Evolutionary conservation across 495 filamentous ascomycete species (phyloP).

Genomic region (Pseudoneurospora amorphoporcata): DNA sequence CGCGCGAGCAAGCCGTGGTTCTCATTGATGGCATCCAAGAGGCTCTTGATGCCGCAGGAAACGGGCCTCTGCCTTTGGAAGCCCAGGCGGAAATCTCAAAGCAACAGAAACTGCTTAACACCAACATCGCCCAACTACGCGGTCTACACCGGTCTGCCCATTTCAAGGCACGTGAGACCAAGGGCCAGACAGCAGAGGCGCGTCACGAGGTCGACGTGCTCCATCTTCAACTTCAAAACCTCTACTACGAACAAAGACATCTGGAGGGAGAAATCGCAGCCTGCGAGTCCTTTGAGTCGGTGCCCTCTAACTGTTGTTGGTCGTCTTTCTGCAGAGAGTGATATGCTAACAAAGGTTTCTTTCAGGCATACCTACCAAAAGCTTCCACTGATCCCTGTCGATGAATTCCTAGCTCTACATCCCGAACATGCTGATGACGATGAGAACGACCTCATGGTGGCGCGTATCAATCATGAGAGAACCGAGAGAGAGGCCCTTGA

Average conservation of each 20-base stretch:
- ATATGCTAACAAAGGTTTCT: neutral
- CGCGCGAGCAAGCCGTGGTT: conserved; percentile 58
- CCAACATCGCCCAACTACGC: conserved; percentile 72
- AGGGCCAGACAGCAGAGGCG: conserved; percentile 73
- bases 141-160: conserved; percentile 72
- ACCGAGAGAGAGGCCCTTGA: conserved; percentile 78
- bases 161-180: conserved; percentile 74
- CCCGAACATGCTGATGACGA: conserved; percentile 61
- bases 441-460: conserved; percentile 76
- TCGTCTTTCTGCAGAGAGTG: neutral
- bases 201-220: conserved; percentile 84
- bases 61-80: conserved; percentile 32
- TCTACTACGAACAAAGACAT: conserved; percentile 93
- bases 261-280: conserved; percentile 81
- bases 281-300: conserved; percentile 82
- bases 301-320: conserved; percentile 24
- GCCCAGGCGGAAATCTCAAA: conserved; percentile 54
- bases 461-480: conserved; percentile 86
- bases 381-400: conserved; percentile 72
- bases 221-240: conserved; percentile 87
- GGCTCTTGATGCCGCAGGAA: conserved; percentile 24
- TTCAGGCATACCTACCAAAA: conserved; percentile 75
- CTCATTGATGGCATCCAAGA: conserved; percentile 53
- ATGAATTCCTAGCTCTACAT: conserved; percentile 69
- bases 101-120: conserved; percentile 69